Conservation (phyloP, 805 yeast genomes). For the Priceomyces fermenticarens region DNA sequence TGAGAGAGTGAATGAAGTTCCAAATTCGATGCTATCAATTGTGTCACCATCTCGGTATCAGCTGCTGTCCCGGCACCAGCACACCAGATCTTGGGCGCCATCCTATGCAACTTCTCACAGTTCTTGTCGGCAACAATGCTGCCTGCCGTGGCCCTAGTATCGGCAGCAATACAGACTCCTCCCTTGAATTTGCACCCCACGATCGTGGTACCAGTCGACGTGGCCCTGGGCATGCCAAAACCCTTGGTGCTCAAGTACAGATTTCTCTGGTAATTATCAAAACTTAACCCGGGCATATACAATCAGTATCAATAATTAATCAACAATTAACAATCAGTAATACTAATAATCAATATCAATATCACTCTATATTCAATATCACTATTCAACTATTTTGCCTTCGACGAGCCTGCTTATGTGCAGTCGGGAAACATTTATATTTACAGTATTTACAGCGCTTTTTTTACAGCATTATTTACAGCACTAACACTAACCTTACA, state of each 20-base stretch:
- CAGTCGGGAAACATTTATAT: too few relatives aligned
- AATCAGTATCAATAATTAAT: too few relatives aligned
- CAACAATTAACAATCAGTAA: too few relatives aligned
- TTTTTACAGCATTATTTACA: too few relatives aligned
- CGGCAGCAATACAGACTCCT: conserved; percentile 98
- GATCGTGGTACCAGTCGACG: conserved; percentile 99
- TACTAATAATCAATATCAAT: too few relatives aligned
- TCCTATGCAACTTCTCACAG: conserved; percentile 89
- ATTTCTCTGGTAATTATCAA: conserved; percentile 93
- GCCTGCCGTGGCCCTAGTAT: conserved; percentile 97
- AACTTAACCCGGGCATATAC: conserved; percentile 90
- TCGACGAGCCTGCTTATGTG: too few relatives aligned
- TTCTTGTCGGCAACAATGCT: conserved; percentile 96
- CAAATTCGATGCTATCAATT: conserved; percentile 82
- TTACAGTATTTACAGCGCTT: too few relatives aligned
- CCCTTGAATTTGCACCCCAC: conserved; percentile 92
- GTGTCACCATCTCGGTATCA: conserved; percentile 97
- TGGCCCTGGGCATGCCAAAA: conserved; percentile 76
- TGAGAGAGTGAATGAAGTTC: conserved; percentile 86
- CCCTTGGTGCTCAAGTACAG: conserved; percentile 70
- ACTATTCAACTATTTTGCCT: too few relatives aligned
- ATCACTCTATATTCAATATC: too few relatives aligned
- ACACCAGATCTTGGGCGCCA: conserved; percentile 94
- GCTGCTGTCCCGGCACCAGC: conserved; percentile 99
- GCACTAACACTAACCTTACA: too few relatives aligned